Base-by-base conservation (phyloP, 1,284 basidiomycete species). In the Polyporus tsugae region DNA sequence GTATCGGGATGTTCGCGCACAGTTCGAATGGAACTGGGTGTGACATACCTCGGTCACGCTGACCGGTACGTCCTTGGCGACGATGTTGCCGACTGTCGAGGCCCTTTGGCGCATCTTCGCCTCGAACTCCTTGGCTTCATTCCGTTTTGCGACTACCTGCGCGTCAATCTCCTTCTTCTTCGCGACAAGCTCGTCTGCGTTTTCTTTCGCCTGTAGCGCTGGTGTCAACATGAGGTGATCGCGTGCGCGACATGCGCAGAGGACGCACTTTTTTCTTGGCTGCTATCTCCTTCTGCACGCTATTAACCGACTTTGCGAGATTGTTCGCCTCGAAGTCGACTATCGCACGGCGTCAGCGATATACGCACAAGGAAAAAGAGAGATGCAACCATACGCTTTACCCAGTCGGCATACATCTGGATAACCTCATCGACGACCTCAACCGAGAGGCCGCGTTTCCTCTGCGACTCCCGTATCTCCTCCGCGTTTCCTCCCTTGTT, bases 361-460 rank as follows among this genome's bases (percentile, higher is more conserved):
- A 4, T 29, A 44, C 6, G 19, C 3, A 15, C 29, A 33, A 35
- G 38, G 38, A 46, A 5, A 15, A 39, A 46, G 36, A 38, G 29
- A 17, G 9, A 22, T 33, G 35, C 46, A 53, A 4, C 88, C 93
- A 78, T 78, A 97, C 96, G 90, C 80, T 93, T 94, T 52, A 94
- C 93, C 96, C 96, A 98, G 75, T 95, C 91, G 62, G 91, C 85
- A 81, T 99, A 98, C 88, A 98, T 91, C 75, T 89, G 88, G 72
- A 99, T 91, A 69, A 99, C 90, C 80, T 99, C 94, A 81, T 98
- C 96, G 15, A 99, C 96, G 73, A 98, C 81, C 81, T 97, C 95
- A 60, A 95, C 94, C 33, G 93, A 87, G 58, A 95, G 92, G 7
- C 94, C 94, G 53, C 98, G 90, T 83, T 96, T 97, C 78, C 91